These are phyloP conservation scores for Cytospora piceae DNA, from an alignment of 2,329 filamentous ascomycete genomes.

Conservation along the genomic window DNA sequence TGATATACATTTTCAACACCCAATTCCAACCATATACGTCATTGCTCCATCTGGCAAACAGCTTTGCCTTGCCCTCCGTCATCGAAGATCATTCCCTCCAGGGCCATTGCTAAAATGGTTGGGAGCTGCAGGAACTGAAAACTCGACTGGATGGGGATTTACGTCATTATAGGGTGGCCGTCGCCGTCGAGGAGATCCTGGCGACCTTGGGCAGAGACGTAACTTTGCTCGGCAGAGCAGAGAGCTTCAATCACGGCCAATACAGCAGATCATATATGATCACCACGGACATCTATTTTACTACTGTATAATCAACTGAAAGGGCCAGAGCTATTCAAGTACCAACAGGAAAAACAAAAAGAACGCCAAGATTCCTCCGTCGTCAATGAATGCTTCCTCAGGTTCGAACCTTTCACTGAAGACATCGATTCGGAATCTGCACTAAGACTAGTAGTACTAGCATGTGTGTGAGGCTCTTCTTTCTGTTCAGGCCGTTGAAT, in stretches of 20 bases:
- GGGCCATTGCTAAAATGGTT: slow-evolving; percentile 14
- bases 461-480: slow-evolving; percentile 10
- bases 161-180: slow-evolving; percentile 24
- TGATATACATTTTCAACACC: slow-evolving; percentile 27
- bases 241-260: neutral
- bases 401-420: neutral
- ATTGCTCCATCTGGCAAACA: slow-evolving; percentile 18
- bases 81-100: slow-evolving; percentile 26
- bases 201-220: neutral
- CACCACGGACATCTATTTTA: neutral
- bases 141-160: slow-evolving; percentile 20
- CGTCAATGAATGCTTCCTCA: neutral
- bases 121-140: slow-evolving; percentile 17
- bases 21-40: slow-evolving; percentile 18
- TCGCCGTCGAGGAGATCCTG: neutral
- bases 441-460: neutral
- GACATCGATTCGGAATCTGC: neutral
- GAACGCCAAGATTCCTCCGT: neutral
- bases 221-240: neutral
- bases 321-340: neutral
- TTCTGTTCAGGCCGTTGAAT: slow-evolving; percentile 10
- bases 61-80: slow-evolving; percentile 17
- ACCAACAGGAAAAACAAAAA: neutral
- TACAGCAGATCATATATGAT: neutral
- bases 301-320: neutral